Conservation (phyloP, 257 asterid genomes). For the Nicotiana paniculata region DNA sequence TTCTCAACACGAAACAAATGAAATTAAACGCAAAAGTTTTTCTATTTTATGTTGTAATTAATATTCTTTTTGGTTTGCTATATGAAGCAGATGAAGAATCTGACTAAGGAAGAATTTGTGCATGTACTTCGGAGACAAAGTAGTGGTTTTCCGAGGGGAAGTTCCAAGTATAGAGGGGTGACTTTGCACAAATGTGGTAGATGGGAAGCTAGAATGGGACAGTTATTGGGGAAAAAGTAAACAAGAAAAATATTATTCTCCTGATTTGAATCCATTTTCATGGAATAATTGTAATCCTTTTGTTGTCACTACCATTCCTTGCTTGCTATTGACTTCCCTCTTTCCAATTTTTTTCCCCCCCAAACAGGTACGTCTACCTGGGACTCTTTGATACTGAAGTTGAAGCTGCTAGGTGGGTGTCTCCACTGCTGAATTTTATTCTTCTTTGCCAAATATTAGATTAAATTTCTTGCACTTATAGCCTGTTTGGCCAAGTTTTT, state of each 20-base stretch:
- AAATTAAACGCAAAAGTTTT: neutral
- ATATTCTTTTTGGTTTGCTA: neutral
- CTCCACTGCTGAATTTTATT: neutral
- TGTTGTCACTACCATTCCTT: neutral
- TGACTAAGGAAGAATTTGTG: conserved; percentile 83
- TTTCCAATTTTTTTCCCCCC: neutral
- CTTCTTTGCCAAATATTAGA: neutral
- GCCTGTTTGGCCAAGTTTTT: no score
- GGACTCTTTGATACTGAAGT: conserved; percentile 87
- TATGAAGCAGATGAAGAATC: conserved; percentile 55
- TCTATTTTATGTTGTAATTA: neutral
- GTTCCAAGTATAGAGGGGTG: conserved; percentile 83
- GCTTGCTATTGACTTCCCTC: neutral
- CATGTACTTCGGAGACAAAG: conserved; percentile 84
- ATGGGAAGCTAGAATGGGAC: conserved; percentile 94
- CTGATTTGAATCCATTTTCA: neutral
- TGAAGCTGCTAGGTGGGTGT: conserved; percentile 78
- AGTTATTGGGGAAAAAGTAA: conserved; percentile 79
- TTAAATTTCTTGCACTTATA: neutral
- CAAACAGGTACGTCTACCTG: conserved; percentile 71
- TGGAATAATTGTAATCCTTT: neutral
- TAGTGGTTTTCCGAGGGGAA: conserved; percentile 78
- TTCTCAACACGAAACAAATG: neutral
- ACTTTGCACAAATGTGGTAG: conserved; percentile 90
- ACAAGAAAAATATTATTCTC: neutral